Evolutionary conservation across 2,329 filamentous ascomycete genomes (phyloP), one percentile per base, ranked within the genome.

Genomic region (Trichoderma citrinoviride): DNA sequence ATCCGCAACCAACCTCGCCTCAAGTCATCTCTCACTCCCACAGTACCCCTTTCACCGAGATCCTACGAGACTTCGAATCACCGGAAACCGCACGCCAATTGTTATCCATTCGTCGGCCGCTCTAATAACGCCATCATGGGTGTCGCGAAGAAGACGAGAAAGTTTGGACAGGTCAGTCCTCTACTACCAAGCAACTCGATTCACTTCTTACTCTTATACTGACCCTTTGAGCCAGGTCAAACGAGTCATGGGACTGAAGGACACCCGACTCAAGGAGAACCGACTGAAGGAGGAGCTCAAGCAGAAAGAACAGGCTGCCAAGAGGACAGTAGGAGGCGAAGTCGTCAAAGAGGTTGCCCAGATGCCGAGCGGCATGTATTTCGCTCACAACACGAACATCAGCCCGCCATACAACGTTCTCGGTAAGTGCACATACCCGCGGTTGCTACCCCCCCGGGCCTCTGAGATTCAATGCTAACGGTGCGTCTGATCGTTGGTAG

Each of bases 121-220:
- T 25, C 12, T 10, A 49, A 44, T 14, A 15, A 15, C 37, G 66
- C 49, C 53, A 70, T 65, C 68, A 97, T 97, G 94, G 93, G 93
- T 79, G 87, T 93, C 71, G 87, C 89, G 68, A 97, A 96, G 82
- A 92, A 89, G 77, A 96, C 92, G 61, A 88, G 93, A 81, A 97
- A 97, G 81, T 98, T 97, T 77, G 94, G 88, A 56, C 81, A 84
- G 75, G 86, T 86, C 73, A 66, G 79, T 67, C 43, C 58, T 61
- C 54, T 3, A 64, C 69, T 71, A 72, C 74, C 69, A 74, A 77
- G 73, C 70, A 66, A 56, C 23, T 64, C 60, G 68, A 65, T 49
- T 52, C 50, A 61, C 70, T 68, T 73, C 60, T 25, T 10, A 57
- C 12, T 25, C 33, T 37, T 7, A 43, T 25, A 37, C 41, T 65